These are phyloP conservation scores for Amanita pallidorosea DNA, from an alignment of 768 basidiomycete species.

Conservation along the genomic window DNA sequence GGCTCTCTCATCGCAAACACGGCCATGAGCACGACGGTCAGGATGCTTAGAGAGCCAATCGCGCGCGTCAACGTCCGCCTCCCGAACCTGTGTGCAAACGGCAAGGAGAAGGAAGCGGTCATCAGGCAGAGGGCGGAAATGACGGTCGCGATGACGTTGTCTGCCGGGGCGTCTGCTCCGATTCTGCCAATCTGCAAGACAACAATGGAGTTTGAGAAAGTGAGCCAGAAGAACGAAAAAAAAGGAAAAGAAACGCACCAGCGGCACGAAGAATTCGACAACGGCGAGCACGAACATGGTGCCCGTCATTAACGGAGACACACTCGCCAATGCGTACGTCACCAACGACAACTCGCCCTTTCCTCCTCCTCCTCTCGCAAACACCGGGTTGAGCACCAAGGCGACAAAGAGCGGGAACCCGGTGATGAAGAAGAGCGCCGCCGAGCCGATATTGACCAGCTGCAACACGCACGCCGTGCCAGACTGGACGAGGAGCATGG, in stretches of 20 bases:
- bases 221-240: not conserved
- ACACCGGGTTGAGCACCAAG: slow-evolving; percentile 38
- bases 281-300: slow-evolving; percentile 47
- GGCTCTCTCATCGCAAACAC: slow-evolving; percentile 49
- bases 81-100: slow-evolving; percentile 70
- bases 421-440: slow-evolving; percentile 61
- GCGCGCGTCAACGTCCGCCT: slow-evolving; percentile 21
- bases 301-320: slow-evolving; percentile 45
- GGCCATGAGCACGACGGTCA: slow-evolving; percentile 41
- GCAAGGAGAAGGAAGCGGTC: slow-evolving; percentile 46
- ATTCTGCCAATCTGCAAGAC: slow-evolving; percentile 62
- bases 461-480: slow-evolving; percentile 50
- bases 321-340: slow-evolving; percentile 54
- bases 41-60: slow-evolving; percentile 33
- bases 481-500: slow-evolving; percentile 51
- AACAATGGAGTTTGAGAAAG: too few relatives aligned
- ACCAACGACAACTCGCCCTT: slow-evolving; percentile 34
- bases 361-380: slow-evolving; percentile 8
- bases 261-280: slow-evolving; percentile 82
- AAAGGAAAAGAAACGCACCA: slow-evolving; percentile 35
- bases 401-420: slow-evolving; percentile 42
- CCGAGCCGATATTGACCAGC: slow-evolving; percentile 59
- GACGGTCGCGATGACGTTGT: slow-evolving; percentile 80
- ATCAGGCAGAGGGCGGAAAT: slow-evolving; percentile 48
- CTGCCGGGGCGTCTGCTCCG: slow-evolving; percentile 75